A percentile compares a stretch with the other conserved stretches of the same genome.
Conservation (phyloP, 2,329 filamentous ascomycete genomes). For the Pseudogymnoascus pannorum region DNA sequence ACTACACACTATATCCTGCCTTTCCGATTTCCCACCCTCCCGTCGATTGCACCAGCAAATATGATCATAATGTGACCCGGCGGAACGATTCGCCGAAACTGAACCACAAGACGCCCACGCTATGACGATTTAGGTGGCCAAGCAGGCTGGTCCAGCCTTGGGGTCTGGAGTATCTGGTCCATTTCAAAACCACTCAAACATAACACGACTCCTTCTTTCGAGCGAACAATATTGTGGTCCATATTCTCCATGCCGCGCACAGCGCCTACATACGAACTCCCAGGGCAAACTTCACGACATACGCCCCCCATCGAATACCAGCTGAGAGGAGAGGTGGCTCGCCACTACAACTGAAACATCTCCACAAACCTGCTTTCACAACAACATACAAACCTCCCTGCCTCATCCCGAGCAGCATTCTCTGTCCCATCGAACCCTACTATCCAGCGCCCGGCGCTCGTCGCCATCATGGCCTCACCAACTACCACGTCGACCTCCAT, state of each 20-base stretch:
- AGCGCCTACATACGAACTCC: background rate
- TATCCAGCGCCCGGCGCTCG: background rate
- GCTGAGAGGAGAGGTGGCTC: constrained; percentile 5
- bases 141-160: background rate
- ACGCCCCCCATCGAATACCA: background rate
- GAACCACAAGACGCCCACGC: background rate
- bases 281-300: background rate
- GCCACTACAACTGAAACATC: constrained; percentile 2
- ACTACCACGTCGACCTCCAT: constrained; percentile 20
- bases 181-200: constrained; percentile 4
- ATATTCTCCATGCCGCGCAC: background rate
- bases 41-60: background rate
- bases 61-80: background rate
- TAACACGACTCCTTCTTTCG: constrained; percentile 1
- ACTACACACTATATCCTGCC: background rate
- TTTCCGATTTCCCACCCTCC: background rate
- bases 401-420: background rate
- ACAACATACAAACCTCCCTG: background rate
- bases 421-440: background rate
- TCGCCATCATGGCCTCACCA: constrained; percentile 18
- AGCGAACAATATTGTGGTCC: background rate
- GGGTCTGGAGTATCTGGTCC: background rate
- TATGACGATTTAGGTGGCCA: constrained; percentile 5
- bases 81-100: constrained; percentile 3
- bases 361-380: background rate